Evolutionary conservation across 2,329 filamentous ascomycete genomes (phyloP), one percentile per base, ranked within the genome.

Genomic region (Ophiosphaerella herpotricha): DNA sequence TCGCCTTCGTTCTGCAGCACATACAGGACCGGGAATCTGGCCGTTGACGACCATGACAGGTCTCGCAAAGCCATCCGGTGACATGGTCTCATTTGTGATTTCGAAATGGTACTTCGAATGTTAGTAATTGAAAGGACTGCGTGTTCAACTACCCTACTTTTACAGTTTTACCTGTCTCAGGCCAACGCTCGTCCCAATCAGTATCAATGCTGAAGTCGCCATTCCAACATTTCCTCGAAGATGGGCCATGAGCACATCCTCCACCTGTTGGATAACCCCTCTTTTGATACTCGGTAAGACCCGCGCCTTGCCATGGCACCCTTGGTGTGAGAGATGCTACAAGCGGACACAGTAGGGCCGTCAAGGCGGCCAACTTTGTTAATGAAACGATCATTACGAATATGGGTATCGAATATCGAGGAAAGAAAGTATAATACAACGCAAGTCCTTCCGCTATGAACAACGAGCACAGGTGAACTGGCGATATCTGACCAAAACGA

Each of bases 1-100:
- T 23, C 4, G 39, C 23, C 9, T 8, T 33, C 29, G 12, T 29
- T 32, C 16, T 24, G 5, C 12, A 23, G 5, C 16, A 75, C 75
- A 74, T 39, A 76, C 75, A 5, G 79, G 78, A 7, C 78, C 78
- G 21, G 76, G 78, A 54, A 76, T 74, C 47, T 77, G 74, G 5
- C 77, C 76, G 51, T 81, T 80, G 52, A 81, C 63, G 1, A 76
- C 58, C 14, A 74, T 55, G 47, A 78, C 74, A 1, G 63, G 62
- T 16, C 74, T 66, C 18, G 69, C 59, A 14, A 76, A 69, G 4
- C 79, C 79, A 66, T 81, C 78, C 2, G 76, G 78, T 5, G 77
- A 66, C 40, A 76, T 54, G 4, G 77, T 79, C 0, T 59, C 65
- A 41, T 78, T 77, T 5, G 71, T 72, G 42, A 79, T 65, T 16